These are phyloP conservation scores for Macrolepiota albuminosa DNA, from an alignment of 768 basidiomycete genomes.

Conservation along the genomic window DNA sequence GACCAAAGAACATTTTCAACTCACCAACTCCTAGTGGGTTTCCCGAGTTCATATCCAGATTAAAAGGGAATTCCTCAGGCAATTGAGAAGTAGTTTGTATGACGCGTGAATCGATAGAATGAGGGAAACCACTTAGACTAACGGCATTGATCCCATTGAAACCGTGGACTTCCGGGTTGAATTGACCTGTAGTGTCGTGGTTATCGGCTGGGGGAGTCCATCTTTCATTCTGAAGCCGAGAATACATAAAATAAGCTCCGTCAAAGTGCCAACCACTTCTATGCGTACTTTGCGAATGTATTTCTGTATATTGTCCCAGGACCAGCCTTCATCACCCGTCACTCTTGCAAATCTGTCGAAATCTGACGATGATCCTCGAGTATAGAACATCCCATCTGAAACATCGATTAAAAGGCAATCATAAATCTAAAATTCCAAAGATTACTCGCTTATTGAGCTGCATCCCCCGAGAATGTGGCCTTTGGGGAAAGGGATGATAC, in stretches of 20 bases:
- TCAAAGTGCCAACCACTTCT: too few species aligned
- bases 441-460: constrained; percentile 23
- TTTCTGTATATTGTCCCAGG: constrained; percentile 19
- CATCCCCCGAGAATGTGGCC: constrained; percentile 27
- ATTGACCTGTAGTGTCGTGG: constrained; percentile 25
- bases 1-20: constrained; percentile 6
- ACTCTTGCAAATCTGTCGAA: constrained; percentile 21
- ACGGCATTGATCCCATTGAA: constrained; percentile 23
- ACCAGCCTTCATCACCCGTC: constrained; percentile 26
- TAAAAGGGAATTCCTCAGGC: constrained; percentile 32
- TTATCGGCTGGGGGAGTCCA: constrained; percentile 17
- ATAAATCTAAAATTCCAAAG: background rate
- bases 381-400: constrained; percentile 21
- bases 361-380: constrained; percentile 21
- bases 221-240: constrained; percentile 21
- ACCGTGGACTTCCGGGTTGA: constrained; percentile 18
- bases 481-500: constrained; percentile 15
- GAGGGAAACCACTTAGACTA: constrained; percentile 20
- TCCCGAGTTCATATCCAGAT: constrained; percentile 39
- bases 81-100: constrained; percentile 30
- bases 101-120: constrained; percentile 26
- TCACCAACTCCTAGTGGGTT: constrained; percentile 35
- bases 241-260: background rate
- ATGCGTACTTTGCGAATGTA: constrained; percentile 3
- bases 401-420: background rate